Conservation (phyloP, 768 basidiomycete species). For the Mycena kentingensis region DNA sequence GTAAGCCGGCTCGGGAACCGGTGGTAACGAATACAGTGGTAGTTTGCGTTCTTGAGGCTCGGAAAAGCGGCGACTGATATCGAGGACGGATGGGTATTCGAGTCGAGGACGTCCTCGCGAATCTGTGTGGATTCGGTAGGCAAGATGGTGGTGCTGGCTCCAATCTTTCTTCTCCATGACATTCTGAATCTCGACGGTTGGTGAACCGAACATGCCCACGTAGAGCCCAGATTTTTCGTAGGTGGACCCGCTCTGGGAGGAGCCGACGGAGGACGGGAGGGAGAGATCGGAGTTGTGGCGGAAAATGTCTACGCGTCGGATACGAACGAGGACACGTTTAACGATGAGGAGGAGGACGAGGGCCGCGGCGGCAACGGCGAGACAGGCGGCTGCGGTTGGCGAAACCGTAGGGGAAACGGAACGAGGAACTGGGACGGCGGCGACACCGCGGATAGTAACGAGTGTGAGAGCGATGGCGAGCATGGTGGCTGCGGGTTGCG, state of each 20-base stretch:
- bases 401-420: slow-evolving; percentile 15
- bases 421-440: slow-evolving; percentile 12
- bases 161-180: slow-evolving; percentile 21
- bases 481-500: not conserved
- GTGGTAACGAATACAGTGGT: no score
- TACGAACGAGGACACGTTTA: slow-evolving; percentile 33
- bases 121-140: slow-evolving; percentile 21
- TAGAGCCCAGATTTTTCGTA: slow-evolving; percentile 38
- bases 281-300: slow-evolving; percentile 12
- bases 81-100: slow-evolving; percentile 22
- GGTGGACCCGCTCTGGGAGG: slow-evolving; percentile 16
- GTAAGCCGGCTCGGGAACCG: slow-evolving; percentile 23
- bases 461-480: slow-evolving; percentile 6
- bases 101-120: slow-evolving; percentile 22
- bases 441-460: not conserved
- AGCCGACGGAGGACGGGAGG: slow-evolving; percentile 14
- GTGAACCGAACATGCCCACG: slow-evolving; percentile 49
- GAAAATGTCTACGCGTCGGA: slow-evolving; percentile 23
- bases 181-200: slow-evolving; percentile 41
- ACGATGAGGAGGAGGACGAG: slow-evolving; percentile 29
- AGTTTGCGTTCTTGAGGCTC: slow-evolving; percentile 15
- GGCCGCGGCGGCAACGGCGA: slow-evolving; percentile 31
- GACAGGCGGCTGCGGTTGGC: slow-evolving; percentile 24
- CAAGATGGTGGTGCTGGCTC: slow-evolving; percentile 22
- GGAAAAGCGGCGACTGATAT: slow-evolving; percentile 13